These are phyloP conservation scores for Aspergillus ellipticus DNA, from an alignment of 495 filamentous ascomycete species.

Conservation along the genomic window DNA sequence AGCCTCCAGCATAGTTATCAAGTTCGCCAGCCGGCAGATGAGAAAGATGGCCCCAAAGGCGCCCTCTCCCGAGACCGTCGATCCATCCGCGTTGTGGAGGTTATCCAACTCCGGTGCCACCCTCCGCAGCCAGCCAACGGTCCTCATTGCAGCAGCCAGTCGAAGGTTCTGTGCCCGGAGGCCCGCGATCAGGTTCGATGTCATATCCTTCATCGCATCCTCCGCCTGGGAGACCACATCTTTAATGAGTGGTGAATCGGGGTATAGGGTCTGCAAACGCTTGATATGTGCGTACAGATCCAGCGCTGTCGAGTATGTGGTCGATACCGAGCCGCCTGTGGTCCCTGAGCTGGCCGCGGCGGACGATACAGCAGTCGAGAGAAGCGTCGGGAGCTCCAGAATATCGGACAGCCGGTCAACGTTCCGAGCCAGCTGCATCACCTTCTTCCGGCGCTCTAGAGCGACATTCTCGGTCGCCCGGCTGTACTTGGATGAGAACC, in stretches of 20 bases:
- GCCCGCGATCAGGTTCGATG: conserved; percentile 72
- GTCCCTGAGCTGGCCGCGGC: conserved; percentile 47
- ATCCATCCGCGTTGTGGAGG: conserved; percentile 37
- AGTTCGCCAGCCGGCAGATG: conserved; percentile 75
- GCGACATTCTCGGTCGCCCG: conserved; percentile 68
- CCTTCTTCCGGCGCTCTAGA: conserved; percentile 72
- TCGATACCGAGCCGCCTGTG: conserved; percentile 47
- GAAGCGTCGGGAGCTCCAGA: conserved; percentile 82
- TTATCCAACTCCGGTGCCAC: conserved; percentile 76
- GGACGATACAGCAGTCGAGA: conserved; percentile 69
- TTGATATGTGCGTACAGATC: conserved; percentile 94
- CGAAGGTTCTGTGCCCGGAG: conserved; percentile 77
- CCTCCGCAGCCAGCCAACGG: conserved; percentile 84
- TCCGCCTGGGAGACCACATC: conserved; percentile 77
- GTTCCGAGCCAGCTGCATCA: conserved; percentile 82
- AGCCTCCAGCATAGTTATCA: conserved; percentile 76
- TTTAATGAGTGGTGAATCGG: conserved; percentile 67
- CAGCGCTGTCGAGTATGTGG: conserved; percentile 84
- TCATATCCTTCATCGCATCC: conserved; percentile 85
- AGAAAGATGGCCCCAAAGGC: conserved; percentile 81
- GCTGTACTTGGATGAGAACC: conserved; percentile 81
- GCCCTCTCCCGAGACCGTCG: conserved; percentile 49
- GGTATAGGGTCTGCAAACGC: conserved; percentile 77
- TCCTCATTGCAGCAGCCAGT: conserved; percentile 85
- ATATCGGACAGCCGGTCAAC: conserved; percentile 88